Evolutionary conservation across 805 yeast genomes (phyloP), one percentile per base, ranked within the genome.

Genomic region (Cyberlindnera galapagoensis): DNA sequence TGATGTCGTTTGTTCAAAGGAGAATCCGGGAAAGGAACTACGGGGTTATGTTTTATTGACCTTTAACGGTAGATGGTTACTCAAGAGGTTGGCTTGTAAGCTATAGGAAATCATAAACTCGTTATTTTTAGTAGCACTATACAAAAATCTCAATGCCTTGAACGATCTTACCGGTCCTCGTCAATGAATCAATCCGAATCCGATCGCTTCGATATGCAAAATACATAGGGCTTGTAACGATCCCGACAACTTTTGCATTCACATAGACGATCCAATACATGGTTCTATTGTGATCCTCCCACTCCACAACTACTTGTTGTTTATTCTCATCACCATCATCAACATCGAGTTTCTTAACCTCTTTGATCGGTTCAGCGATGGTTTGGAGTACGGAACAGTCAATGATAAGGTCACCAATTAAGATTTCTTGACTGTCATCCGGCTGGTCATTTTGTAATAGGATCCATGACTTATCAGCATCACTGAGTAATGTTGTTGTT

Each of bases 191-290:
- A 18, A 51, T 33, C 11, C 51, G 24, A 4, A 51, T 5, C 17
- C 36, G 36, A 19, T 50, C 50, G 11, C 34, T 29, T n/a, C 38
- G 34, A 3, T 27, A 8, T 6, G 27, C 29, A 8, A 42, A 18
- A 35, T 39, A 42, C 12, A 27, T 18, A 2, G 49, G 25, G 1
- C 33, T 26, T 5, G 24, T 33, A 2, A 38, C 14, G 8, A 42
- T 42, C 8, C 63, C 60, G 2, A 33, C 43, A 33, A 62, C 58
- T 15, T 26, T 33, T 7, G 43, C 54, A 39, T 60, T 48, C 6
- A 54, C 39, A 35, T 42, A 61, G 2, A 62, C 38, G 9, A 57
- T 14, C 52, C 61, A 60, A 33, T 56, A 51, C 4, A 52, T 32
- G 6, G 33, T 45, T 7, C 36, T 32, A 3, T 24, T 37, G 18